Evolutionary conservation across 345 rosid species (phyloP).

Genomic region (Eucalyptus shirleyi): DNA sequence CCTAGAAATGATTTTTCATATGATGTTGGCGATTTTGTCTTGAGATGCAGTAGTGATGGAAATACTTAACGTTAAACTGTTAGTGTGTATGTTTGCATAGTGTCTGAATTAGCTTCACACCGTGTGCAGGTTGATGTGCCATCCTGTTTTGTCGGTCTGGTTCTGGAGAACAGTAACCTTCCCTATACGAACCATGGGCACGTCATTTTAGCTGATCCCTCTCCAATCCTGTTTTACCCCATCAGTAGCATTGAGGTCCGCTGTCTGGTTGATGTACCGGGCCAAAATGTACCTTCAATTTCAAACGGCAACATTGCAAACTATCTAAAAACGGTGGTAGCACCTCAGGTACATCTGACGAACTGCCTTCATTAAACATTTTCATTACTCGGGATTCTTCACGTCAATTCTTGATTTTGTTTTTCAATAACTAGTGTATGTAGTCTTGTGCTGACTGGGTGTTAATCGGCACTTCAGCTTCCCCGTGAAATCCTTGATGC

Average conservation of each 20-base stretch:
- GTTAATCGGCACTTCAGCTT: background rate
- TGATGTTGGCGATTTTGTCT: background rate
- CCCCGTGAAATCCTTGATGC: background rate
- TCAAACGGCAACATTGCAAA: background rate
- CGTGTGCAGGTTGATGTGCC: background rate
- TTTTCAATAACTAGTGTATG: background rate
- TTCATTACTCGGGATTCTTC: background rate
- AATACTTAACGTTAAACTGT: background rate
- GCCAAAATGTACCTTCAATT: background rate
- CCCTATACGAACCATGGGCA: background rate
- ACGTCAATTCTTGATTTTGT: background rate
- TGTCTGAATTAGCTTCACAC: background rate
- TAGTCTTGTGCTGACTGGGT: background rate
- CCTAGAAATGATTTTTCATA: background rate
- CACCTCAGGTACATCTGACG: background rate
- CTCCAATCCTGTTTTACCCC: background rate
- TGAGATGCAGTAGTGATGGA: background rate
- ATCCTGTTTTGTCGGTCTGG: background rate
- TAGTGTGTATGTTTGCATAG: background rate
- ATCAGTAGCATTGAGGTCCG: background rate
- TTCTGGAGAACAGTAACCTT: background rate
- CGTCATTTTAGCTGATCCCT: background rate
- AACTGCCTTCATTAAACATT: background rate
- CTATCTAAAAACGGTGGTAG: background rate
- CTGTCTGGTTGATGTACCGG: background rate